These are phyloP conservation scores for Lepidium sativum DNA, from an alignment of 345 rosid species.

Conservation along the genomic window DNA sequence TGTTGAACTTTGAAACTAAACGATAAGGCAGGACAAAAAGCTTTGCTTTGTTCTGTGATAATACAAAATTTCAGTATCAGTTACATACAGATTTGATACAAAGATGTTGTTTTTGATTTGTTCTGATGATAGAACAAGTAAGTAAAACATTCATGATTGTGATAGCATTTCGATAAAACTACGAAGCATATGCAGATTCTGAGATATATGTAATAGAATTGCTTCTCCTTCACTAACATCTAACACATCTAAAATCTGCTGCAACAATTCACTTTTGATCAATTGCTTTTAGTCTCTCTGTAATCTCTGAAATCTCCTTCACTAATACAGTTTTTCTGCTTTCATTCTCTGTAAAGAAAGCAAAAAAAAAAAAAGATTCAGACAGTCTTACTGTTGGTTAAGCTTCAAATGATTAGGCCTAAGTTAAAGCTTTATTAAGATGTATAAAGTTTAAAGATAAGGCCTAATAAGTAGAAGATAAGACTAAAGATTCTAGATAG, in stretches of 20 bases:
- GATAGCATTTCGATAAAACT: constrained; percentile 30
- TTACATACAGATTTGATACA: constrained; percentile 25
- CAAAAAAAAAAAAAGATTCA: neutral
- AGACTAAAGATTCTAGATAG: no score
- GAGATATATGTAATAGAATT: constrained; percentile 36
- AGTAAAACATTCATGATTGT: constrained; percentile 6
- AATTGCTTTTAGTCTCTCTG: constrained; percentile 35
- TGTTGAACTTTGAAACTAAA: neutral
- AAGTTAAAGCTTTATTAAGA: no score
- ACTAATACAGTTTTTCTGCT: constrained; percentile 16
- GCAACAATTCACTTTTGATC: constrained; percentile 35
- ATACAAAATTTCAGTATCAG: neutral
- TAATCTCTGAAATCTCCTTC: constrained; percentile 31
- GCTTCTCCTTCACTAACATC: constrained; percentile 31
- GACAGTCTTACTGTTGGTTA: neutral
- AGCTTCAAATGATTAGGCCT: no score
- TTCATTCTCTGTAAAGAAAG: constrained; percentile 19
- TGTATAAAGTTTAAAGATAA: no score
- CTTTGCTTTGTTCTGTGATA: constrained; percentile 16
- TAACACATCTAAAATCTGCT: constrained; percentile 17
- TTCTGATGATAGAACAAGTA: constrained; percentile 12
- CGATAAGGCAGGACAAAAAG: no score
- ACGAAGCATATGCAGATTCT: constrained; percentile 40
- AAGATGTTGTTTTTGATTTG: neutral
- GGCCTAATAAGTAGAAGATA: no score